Evolutionary conservation across 768 basidiomycete species (phyloP).

Genomic region (Hericium erinaceus): DNA sequence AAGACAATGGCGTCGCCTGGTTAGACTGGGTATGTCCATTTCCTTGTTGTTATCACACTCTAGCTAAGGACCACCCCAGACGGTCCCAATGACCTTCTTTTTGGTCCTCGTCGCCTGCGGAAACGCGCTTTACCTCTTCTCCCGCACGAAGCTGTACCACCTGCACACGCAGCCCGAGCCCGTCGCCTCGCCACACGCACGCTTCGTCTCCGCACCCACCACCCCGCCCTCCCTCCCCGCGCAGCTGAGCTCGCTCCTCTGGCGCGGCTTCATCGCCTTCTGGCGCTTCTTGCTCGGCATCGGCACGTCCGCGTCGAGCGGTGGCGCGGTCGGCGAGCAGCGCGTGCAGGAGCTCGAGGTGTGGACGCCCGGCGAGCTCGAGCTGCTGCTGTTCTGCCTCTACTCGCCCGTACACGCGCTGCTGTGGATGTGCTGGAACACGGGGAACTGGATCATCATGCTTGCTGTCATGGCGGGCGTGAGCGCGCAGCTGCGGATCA

Average conservation of each 20-base stretch:
- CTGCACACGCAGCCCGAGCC: slow-evolving; percentile 56
- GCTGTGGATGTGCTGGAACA: slow-evolving; percentile 61
- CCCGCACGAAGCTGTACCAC: slow-evolving; percentile 59
- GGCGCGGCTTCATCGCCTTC: slow-evolving; percentile 44
- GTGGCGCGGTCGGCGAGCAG: slow-evolving; percentile 4
- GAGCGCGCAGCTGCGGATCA: slow-evolving; percentile 42
- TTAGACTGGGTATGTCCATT: slow-evolving; percentile 61
- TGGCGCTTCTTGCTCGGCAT: slow-evolving; percentile 65
- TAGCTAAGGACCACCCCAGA: slow-evolving; percentile 30
- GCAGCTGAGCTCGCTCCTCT: slow-evolving; percentile 23
- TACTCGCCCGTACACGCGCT: slow-evolving; percentile 75
- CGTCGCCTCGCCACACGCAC: slow-evolving; percentile 60
- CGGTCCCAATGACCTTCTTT: slow-evolving; percentile 50
- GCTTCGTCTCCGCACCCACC: slow-evolving; percentile 47
- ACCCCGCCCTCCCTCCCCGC: slow-evolving; percentile 29
- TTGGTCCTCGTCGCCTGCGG: slow-evolving; percentile 44
- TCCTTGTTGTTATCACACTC: background rate
- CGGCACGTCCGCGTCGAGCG: slow-evolving; percentile 25
- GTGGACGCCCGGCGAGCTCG: slow-evolving; percentile 69
- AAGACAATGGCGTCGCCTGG: slow-evolving; percentile 56
- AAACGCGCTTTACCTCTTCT: slow-evolving; percentile 62
- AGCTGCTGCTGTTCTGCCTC: slow-evolving; percentile 57
- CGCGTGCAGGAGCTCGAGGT: slow-evolving; percentile 70
- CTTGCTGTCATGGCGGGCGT: slow-evolving; percentile 57
- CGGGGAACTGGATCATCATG: slow-evolving; percentile 72